Conservation (phyloP, 495 filamentous ascomycete genomes). For the Aspergillus indologenus region DNA sequence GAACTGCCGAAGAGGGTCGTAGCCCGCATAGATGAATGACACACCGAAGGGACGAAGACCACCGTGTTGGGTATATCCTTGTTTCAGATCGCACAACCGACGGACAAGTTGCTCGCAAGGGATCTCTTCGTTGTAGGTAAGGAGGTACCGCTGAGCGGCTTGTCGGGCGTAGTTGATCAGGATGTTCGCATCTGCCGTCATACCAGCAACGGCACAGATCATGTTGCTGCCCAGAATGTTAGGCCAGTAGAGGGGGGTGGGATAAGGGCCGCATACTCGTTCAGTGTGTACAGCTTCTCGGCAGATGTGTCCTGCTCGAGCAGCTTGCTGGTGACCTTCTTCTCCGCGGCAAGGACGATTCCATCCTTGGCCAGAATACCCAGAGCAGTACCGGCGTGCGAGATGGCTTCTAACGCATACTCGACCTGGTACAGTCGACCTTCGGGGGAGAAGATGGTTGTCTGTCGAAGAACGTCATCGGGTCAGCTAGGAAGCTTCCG, state of each 20-base stretch:
- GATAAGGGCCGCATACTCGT: slow-evolving; percentile 66
- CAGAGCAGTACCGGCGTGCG: slow-evolving; percentile 93
- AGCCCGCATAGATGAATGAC: slow-evolving; percentile 99
- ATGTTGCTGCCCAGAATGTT: slow-evolving; percentile 70
- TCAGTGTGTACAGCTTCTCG: slow-evolving; percentile 98
- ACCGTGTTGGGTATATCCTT: slow-evolving; percentile 99
- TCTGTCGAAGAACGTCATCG: slow-evolving; percentile 59
- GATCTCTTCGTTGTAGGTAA: slow-evolving; percentile 99
- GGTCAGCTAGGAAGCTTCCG: slow-evolving; percentile 42
- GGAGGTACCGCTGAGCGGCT: slow-evolving; percentile 92
- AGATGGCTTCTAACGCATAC: slow-evolving; percentile 98
- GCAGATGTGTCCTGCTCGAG: slow-evolving; percentile 98
- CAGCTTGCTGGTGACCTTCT: slow-evolving; percentile 98
- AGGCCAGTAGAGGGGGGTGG: slow-evolving; percentile 9
- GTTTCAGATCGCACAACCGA: slow-evolving; percentile 95
- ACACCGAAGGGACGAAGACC: slow-evolving; percentile 97
- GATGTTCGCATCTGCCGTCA: slow-evolving; percentile 99
- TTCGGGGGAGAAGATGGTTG: slow-evolving; percentile 99
- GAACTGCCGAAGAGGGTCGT: slow-evolving; percentile 91
- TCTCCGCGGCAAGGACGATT: slow-evolving; percentile 97
- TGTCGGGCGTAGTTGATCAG: slow-evolving; percentile 99
- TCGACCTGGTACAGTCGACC: slow-evolving; percentile 98
- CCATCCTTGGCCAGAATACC: slow-evolving; percentile 97
- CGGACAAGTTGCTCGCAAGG: slow-evolving; percentile 98
- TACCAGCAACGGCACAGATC: slow-evolving; percentile 98